A percentile compares a stretch with the other conserved stretches of the same genome.
Conservation (phyloP, 371 early-diverging fungal species). For the Mortierella sp. region DNA sequence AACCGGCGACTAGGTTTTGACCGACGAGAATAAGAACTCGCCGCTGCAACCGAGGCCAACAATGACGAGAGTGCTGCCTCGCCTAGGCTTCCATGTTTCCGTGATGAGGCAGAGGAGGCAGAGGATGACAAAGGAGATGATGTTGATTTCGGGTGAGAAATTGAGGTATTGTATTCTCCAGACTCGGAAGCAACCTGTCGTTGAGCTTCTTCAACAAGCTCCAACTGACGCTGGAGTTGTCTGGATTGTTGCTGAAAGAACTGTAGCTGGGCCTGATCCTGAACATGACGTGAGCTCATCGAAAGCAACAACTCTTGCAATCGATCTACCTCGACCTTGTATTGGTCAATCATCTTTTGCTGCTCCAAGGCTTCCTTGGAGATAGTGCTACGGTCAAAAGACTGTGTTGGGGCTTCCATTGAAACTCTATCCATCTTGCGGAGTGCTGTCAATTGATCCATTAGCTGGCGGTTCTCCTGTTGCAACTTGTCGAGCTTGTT, state of each 20-base stretch:
- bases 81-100: conserved; percentile 30
- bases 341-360: conserved; percentile 21
- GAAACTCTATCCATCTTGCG: conserved; percentile 9
- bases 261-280: conserved; percentile 22
- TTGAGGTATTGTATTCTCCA: not conserved
- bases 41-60: conserved; percentile 30
- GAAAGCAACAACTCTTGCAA: conserved; percentile 34
- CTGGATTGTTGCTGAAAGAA: conserved; percentile 29
- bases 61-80: conserved; percentile 29
- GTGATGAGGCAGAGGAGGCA: not conserved
- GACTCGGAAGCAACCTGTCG: conserved; percentile 3
- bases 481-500: conserved; percentile 31
- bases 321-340: conserved; percentile 31
- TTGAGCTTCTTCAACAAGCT: conserved; percentile 10
- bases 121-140: conserved; percentile 11
- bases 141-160: not conserved
- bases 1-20: conserved; percentile 37
- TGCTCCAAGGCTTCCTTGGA: conserved; percentile 16
- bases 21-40: conserved; percentile 18
- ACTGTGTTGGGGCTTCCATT: too few relatives aligned
- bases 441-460: conserved; percentile 33
- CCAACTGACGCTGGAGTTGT: conserved; percentile 25
- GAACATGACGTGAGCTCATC: conserved; percentile 33
- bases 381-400: too few relatives aligned
- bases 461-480: conserved; percentile 38